Percentiles rank a stretch among this genome's conserved stretches.
Evolutionary conservation across 2,329 filamentous ascomycete genomes (phyloP).

Genomic region (Colletotrichum gloeosporioides): DNA sequence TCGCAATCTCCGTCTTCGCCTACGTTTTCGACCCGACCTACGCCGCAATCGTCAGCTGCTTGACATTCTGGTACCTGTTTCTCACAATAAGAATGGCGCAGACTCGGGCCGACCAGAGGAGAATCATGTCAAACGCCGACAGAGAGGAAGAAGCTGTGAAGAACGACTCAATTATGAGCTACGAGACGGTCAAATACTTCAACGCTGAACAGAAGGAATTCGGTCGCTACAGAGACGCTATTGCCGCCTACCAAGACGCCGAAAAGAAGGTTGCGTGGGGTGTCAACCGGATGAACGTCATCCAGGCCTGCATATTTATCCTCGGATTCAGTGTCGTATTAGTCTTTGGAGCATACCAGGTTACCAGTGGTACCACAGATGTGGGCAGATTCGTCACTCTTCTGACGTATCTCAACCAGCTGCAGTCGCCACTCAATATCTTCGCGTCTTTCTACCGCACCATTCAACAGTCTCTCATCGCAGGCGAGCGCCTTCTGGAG

Average conservation of each 20-base stretch:
- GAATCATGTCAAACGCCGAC: conserved; percentile 94
- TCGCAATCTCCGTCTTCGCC: conserved; percentile 85
- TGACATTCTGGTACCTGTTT: conserved; percentile 96
- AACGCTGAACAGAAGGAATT: conserved; percentile 85
- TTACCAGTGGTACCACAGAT: conserved; percentile 67
- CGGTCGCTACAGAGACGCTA: conserved; percentile 72
- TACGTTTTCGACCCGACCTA: conserved; percentile 76
- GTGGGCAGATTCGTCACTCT: conserved; percentile 77
- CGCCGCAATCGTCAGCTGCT: conserved; percentile 85
- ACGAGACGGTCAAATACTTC: conserved; percentile 94
- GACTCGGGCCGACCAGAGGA: conserved; percentile 87
- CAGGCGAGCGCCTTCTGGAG: conserved; percentile 91
- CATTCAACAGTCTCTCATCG: conserved; percentile 97
- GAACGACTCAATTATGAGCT: conserved; percentile 98
- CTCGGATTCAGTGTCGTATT: conserved; percentile 74
- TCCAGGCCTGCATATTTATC: conserved; percentile 82
- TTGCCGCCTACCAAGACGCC: conserved; percentile 73
- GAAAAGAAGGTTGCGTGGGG: conserved; percentile 80
- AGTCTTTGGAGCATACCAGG: conserved; percentile 79
- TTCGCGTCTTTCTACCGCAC: conserved; percentile 96
- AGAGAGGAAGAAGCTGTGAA: conserved; percentile 97
- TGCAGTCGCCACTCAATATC: conserved; percentile 83
- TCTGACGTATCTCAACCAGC: conserved; percentile 79
- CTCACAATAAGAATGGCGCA: conserved; percentile 96
- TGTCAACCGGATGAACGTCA: conserved; percentile 81